Base-by-base conservation (phyloP, 1,139 yeast genomes). In the Hyphopichia khmerensis region DNA sequence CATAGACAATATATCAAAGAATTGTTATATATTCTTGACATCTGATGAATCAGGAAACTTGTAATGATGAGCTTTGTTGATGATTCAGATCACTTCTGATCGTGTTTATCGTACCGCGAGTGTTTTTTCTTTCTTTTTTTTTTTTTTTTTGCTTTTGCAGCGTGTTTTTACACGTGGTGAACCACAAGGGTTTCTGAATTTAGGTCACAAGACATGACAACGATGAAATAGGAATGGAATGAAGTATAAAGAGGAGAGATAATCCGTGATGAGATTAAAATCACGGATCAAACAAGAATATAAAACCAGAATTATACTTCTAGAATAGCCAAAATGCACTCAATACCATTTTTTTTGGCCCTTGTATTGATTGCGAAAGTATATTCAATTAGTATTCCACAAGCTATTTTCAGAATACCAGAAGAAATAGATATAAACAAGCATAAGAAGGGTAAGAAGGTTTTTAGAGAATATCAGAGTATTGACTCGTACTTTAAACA, bases 401-500 rank as follows among this genome's bases (percentile, higher is more conserved):
- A 26, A 11, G 10, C 29, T 3, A 13, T 26, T 7, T 26, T 26
- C 10, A 11, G n/a, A 13, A 4, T 26, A 7, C 29, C 29, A 8
- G 29, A 9, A 4, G 29, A 26, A 11, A 26, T 11, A 3, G n/a
- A 26, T 7, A 8, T 4, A 4, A 26, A 26, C 4, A 26, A 26
- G n/a, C 29, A 26, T 11, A 26, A 26, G 29, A 29, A 27, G 13
- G 30, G 30, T 6, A 31, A 37, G 14, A 17, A 37, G 40, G 19
- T 40, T 24, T 44, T 32, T 32, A 40, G 47, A 21, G 19, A 45
- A 27, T 56, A 51, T 39, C 35, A 40, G 30, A 43, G 43, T 2
- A 39, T 46, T 4, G 46, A 45, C 16, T 48, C 49, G 4, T 57
- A 50, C 43, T 63, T 63, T 48, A 44, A 49, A 17, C 67, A 62